Evolutionary conservation across 192 early-diverging fungal species (phyloP), one percentile per base, ranked within the genome.

Genomic region (Oehlia diaphana): DNA sequence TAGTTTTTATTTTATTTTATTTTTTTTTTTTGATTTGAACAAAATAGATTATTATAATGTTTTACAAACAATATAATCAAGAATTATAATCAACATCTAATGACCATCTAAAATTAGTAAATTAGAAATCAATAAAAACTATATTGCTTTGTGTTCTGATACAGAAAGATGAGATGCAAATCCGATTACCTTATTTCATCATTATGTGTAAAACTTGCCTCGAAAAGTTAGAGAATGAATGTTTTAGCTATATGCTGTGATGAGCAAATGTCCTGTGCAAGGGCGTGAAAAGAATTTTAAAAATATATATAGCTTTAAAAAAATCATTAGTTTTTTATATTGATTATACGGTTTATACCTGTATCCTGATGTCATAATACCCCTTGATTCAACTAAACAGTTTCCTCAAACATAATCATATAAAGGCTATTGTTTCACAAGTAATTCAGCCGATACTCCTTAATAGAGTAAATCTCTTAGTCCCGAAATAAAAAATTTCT

Each of bases 391-490:
- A 26, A 66, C 8, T 28, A 16, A 28, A 33, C 12, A 12, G 21
- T 2, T 33, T 31, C 28, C 64, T 31, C 23, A 28, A 23, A 26
- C 23, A 23, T 26, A 63, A 23, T 63, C 19, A 63, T 63, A 63
- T 63, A 21, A 21, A 63, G 23, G 66, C 28, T 7, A 4, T 19
- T 42, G 68, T 70, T 70, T 47, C 68, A 70, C 68, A 70, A 70
- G 31, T 42, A 42, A 70, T 70, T 70, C 68, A 70, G 68, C 68
- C 68, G 35, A n/a, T 47, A 47, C 9, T 21, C n/a, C n/a, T 28
- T 31, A 16, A 35, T 31, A 44, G 13, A 44, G 21, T 37, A 37
- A 37, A 42, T 35, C 21, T 58, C 16, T 58, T 2, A 58, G 53
- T 58, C 19, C 53, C 53, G 53, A 47, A 47, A 47, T 47, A 47